These are phyloP conservation scores for Corynespora cassiicola DNA, from an alignment of 2,329 filamentous ascomycete genomes.

Conservation along the genomic window DNA sequence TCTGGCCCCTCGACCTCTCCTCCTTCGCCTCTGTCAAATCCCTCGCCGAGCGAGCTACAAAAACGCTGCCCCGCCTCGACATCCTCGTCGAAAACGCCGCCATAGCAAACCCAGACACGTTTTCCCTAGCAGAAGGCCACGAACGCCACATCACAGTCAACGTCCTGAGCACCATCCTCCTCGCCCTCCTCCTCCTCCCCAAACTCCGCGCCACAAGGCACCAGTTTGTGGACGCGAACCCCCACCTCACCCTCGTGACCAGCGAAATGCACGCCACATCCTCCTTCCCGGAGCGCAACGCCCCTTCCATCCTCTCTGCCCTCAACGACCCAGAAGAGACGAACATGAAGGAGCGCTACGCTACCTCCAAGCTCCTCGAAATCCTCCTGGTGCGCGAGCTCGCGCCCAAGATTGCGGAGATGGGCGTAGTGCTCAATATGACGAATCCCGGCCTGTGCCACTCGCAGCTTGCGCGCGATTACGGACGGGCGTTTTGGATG, in stretches of 20 bases:
- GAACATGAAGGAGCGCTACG: constrained; percentile 31
- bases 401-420: constrained; percentile 9
- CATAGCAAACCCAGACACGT: constrained; percentile 12
- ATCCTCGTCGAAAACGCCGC: constrained; percentile 37
- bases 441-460: constrained; percentile 34
- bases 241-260: constrained; percentile 37
- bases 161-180: constrained; percentile 31
- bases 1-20: constrained; percentile 18
- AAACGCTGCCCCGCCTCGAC: constrained; percentile 20
- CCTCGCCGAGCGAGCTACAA: constrained; percentile 13
- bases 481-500: constrained; percentile 15
- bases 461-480: constrained; percentile 3
- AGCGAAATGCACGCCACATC: constrained; percentile 40
- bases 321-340: too few species aligned
- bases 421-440: constrained; percentile 33
- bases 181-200: constrained; percentile 50
- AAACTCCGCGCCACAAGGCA: constrained; percentile 9
- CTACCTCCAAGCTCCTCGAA: constrained; percentile 31
- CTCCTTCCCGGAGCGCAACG: constrained; percentile 28
- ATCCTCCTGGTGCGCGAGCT: constrained; percentile 26
- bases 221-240: not conserved
- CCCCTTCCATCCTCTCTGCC: too few species aligned
- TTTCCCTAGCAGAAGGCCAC: constrained; percentile 23
- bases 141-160: constrained; percentile 59
- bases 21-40: constrained; percentile 13